These are phyloP conservation scores for Amphichorda felina DNA, from an alignment of 2,329 filamentous ascomycete genomes.

Conservation along the genomic window DNA sequence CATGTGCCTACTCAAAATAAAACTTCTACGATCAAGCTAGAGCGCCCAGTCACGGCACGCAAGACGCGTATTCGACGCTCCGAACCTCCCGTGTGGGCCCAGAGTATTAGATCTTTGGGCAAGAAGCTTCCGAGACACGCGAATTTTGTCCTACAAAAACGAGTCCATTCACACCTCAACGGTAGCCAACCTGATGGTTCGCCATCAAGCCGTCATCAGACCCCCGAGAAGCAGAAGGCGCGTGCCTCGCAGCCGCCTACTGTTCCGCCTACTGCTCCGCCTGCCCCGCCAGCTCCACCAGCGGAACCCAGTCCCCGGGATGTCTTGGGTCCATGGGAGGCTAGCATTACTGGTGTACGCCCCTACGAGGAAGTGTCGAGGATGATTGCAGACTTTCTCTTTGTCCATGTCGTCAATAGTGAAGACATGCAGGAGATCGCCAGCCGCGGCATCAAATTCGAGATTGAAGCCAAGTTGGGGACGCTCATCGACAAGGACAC, in stretches of 20 bases:
- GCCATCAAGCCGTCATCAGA: slow-evolving; percentile 29
- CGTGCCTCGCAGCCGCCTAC: slow-evolving; percentile 7
- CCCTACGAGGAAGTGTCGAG: slow-evolving; percentile 67
- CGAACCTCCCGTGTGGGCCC: slow-evolving; percentile 36
- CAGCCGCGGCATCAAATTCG: slow-evolving; percentile 60
- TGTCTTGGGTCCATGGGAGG: slow-evolving; percentile 47
- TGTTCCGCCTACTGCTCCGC: slow-evolving; percentile 9
- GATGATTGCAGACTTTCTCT: slow-evolving; percentile 71
- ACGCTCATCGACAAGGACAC: slow-evolving; percentile 64
- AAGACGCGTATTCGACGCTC: slow-evolving; percentile 27
- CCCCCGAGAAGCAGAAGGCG: slow-evolving; percentile 29
- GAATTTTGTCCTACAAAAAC: slow-evolving; percentile 34
- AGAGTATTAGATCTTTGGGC: slow-evolving; percentile 21
- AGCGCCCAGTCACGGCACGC: slow-evolving; percentile 19
- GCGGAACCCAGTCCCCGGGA: slow-evolving; percentile 17
- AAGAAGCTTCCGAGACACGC: slow-evolving; percentile 24
- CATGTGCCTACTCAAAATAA: neutral
- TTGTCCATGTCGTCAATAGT: slow-evolving; percentile 54
- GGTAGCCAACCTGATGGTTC: slow-evolving; percentile 20
- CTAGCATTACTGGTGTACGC: slow-evolving; percentile 55
- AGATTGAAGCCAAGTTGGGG: slow-evolving; percentile 91
- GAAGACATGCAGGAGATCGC: slow-evolving; percentile 52
- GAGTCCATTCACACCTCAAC: slow-evolving; percentile 13
- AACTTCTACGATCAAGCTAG: slow-evolving; percentile 8
- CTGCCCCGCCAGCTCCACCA: slow-evolving; percentile 8